Conservation (phyloP, 73 alveolate genomes). For the Urostyla sp. region DNA sequence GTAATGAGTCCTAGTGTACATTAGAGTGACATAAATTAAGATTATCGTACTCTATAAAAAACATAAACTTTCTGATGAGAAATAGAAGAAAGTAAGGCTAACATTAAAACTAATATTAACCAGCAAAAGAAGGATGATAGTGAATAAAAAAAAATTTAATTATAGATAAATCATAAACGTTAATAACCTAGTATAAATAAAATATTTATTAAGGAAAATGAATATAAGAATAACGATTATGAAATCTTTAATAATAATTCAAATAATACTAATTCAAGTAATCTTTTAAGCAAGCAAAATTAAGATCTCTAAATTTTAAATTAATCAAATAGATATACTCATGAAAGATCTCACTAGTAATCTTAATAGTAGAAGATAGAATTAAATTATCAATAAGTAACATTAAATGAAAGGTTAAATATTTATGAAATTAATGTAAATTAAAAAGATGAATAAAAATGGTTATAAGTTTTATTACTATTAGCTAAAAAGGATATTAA, state of each 20-base stretch:
- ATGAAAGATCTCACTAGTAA: neutral
- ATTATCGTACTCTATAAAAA: slow-evolving; percentile 10
- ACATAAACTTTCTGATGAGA: neutral
- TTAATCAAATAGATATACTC: neutral
- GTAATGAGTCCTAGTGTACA: neutral
- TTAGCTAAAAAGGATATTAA: slow-evolving; percentile 22
- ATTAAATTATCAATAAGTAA: neutral
- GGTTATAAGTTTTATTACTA: slow-evolving; percentile 23
- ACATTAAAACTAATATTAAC: neutral
- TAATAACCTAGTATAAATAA: neutral
- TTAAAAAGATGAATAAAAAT: slow-evolving; percentile 17
- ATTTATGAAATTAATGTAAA: slow-evolving; percentile 32
- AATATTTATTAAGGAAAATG: slow-evolving; percentile 8
- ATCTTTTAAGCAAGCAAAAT: neutral
- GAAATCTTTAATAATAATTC: neutral
- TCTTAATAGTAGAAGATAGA: neutral
- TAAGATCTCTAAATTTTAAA: neutral
- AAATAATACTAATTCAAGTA: neutral
- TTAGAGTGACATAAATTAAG: neutral
- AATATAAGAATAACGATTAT: neutral
- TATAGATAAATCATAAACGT: neutral
- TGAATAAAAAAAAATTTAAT: too few species aligned
- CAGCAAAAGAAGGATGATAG: neutral
- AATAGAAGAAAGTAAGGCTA: neutral
- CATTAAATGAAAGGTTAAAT: slow-evolving; percentile 22